Conservation (phyloP, 306 rosid genomes). For the Argentina anserina region DNA sequence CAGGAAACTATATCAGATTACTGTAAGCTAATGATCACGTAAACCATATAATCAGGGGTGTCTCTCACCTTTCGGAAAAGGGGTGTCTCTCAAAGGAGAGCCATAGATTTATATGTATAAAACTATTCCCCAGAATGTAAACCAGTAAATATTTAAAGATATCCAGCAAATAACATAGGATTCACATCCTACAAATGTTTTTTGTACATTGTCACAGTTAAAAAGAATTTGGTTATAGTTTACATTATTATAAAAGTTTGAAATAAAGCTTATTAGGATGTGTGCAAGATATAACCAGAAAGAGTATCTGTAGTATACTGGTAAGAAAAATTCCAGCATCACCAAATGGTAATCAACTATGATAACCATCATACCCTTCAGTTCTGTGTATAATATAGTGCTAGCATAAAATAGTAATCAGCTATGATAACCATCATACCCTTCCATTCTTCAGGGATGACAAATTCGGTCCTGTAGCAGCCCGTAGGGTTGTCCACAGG, state of each 20-base stretch:
- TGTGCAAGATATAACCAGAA: not conserved
- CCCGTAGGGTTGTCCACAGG: constrained; percentile 83
- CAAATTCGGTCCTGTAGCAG: constrained; percentile 73
- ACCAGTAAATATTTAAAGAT: not conserved
- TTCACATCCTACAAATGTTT: not conserved
- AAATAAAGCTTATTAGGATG: not conserved
- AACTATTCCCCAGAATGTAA: not conserved
- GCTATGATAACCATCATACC: constrained; percentile 38
- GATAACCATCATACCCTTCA: not conserved
- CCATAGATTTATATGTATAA: not conserved
- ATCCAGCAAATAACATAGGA: not conserved
- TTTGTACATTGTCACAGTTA: no score
- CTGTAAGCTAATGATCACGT: not conserved
- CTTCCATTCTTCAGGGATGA: constrained; percentile 81
- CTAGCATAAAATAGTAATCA: not conserved
- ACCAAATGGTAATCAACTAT: constrained; percentile 2
- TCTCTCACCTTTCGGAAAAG: not conserved
- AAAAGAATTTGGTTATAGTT: not conserved
- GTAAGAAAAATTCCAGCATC: not conserved
- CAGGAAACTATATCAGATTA: not conserved
- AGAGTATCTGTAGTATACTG: not conserved
- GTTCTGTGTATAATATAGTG: not conserved
- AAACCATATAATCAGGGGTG: not conserved
- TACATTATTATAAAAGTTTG: not conserved
- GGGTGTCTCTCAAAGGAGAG: not conserved